Evolutionary conservation across 2,329 filamentous ascomycete genomes (phyloP), one percentile per base, ranked within the genome.

Genomic region (Aspergillus proliferans): DNA sequence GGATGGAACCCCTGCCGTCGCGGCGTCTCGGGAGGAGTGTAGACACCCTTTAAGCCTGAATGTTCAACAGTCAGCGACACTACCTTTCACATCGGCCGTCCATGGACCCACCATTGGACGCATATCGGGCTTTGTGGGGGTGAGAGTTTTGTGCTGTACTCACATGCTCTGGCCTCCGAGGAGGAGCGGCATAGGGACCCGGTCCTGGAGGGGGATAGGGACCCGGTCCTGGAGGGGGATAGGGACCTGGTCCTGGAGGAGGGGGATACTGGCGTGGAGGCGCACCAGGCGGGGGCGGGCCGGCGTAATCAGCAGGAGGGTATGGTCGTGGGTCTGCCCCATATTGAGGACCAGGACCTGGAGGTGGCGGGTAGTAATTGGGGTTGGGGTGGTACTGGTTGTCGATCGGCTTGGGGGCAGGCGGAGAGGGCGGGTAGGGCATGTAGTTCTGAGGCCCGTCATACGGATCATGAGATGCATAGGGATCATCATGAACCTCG

Each of bases 101-200:
- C 51, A 45, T 52, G 54, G 66, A 75, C 71, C 65, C 71, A 74
- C 71, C 71, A 69, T 71, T 63, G 57, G 62, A 55, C 58, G 57
- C 56, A 58, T 64, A 58, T 60, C 66, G 59, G 61, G 66, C 62
- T 62, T 60, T 59, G 61, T 62, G 55, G 57, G 60, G 63, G 62
- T 58, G 57, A 60, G 59, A 60, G 55, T 60, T 63, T 54, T 56
- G 55, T 56, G 61, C 62, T 65, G 65, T 64, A 75, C 74, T 76
- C 72, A 77, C 74, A 74, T 76, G 76, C 62, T 75, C 72, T 51
- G 65, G 68, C 55, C 70, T 64, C 53, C 66, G 62, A 45, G 66
- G 62, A 57, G 62, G 59, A 24, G 67, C 58, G 21, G 66, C 65
- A 52, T 73, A 74, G n/a, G 65, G 62, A 49, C 72, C 67, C 28